Evolutionary conservation across 352 stramenopile species (phyloP), one percentile per base, ranked within the genome.

Genomic region (Pythium sp.): DNA sequence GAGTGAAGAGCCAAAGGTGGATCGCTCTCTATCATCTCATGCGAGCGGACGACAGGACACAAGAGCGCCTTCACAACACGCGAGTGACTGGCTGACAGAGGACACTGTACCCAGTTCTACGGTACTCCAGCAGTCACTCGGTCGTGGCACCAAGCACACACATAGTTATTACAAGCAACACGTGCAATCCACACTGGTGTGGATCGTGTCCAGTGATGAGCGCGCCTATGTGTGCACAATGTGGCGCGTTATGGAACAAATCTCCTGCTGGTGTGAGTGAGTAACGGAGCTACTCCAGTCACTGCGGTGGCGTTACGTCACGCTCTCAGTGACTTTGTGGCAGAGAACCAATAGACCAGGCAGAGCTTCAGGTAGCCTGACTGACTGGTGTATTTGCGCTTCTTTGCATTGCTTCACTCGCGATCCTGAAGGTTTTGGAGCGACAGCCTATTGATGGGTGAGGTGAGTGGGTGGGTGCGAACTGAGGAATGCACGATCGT

Each of bases 271-370:
- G 14, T 9, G 24, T 26, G 24, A 26, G 41, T 61, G 46, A 61
- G 30, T 61, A 32, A 61, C 55, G 18, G 30, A 26, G 32, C 55
- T n/a, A 61, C 55, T 61, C 30, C 55, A 32, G 55, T 61, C 55
- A 61, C 55, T 34, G 22, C 55, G 34, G 30, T n/a, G 41, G 41
- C 30, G 30, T 61, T 61, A 61, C 55, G 55, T 47, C 55, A 61
- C 55, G 28, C 32, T 47, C 55, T 32, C 41, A 18, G 15, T 7
- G 12, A 49, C 5, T n/a, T 0, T 32, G 30, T n/a, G 55, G 30
- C 22, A 61, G 30, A 22, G 20, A 30, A 20, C 3, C 41, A n/a
- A 3, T 34, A 34, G 30, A 34, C 30, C 2, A 34, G 30, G 30
- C 30, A 34, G 30, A 34, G 30, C 30, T 8, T 11, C 14, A 41